phyloP scores from a whole-genome alignment of 1,139 yeast species.

The Diutina pseudorugosa region DNA sequence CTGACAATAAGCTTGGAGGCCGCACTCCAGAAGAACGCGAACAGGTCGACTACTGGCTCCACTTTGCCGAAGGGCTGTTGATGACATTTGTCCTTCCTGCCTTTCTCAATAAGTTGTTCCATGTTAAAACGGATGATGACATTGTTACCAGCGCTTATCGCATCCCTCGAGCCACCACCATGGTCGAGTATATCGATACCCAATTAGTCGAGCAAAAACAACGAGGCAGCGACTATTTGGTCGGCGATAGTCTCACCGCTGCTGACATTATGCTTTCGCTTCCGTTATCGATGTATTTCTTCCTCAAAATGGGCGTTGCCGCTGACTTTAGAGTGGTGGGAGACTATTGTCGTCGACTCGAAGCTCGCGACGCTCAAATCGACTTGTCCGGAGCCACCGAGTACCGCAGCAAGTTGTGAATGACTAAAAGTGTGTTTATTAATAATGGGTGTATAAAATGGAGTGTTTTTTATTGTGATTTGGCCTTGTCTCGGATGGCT shows the following conservation, averaged over 20 bases:
- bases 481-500: conserved; percentile 11
- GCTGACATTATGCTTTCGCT: conserved; percentile 46
- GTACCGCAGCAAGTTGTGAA: not conserved
- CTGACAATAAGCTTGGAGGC: conserved; percentile 6
- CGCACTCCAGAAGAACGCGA: conserved; percentile 7
- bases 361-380: not conserved
- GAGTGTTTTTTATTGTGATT: too few relatives aligned
- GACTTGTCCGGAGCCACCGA: not conserved
- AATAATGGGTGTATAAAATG: too few relatives aligned
- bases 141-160: conserved; percentile 9
- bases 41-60: conserved; percentile 9
- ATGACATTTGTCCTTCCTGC: conserved; percentile 8
- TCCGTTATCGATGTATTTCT: conserved; percentile 13
- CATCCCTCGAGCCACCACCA: conserved; percentile 7
- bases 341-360: not conserved
- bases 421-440: too few relatives aligned
- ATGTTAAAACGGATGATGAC: conserved; percentile 6
- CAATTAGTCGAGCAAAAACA: conserved; percentile 22
- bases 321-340: not conserved
- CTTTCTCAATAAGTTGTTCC: conserved; percentile 8
- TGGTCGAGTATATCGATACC: conserved; percentile 24
- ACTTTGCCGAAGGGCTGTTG: conserved; percentile 10
- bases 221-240: conserved; percentile 32
- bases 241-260: conserved; percentile 41
- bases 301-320: not conserved